Conservation (phyloP, 2,329 filamentous ascomycete genomes). For the Zymoseptoria passerinii region DNA sequence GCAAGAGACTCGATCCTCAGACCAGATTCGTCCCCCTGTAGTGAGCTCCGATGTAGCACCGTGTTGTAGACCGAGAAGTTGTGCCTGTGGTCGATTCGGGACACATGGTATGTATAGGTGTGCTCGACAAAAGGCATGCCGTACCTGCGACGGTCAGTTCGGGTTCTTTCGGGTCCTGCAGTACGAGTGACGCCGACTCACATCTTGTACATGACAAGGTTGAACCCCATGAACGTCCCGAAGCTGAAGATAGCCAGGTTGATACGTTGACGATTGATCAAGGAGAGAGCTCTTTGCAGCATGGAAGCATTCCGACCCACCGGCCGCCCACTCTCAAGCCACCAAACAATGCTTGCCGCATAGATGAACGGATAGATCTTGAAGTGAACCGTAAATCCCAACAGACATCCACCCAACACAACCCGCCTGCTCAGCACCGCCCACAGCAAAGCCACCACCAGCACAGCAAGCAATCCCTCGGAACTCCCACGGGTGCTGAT, state of each 20-base stretch:
- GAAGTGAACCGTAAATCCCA: slow-evolving; percentile 86
- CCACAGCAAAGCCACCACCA: slow-evolving; percentile 78
- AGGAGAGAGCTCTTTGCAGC: slow-evolving; percentile 4
- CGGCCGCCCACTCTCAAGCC: slow-evolving; percentile 52
- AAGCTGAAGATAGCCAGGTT: slow-evolving; percentile 58
- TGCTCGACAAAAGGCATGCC: slow-evolving; percentile 75
- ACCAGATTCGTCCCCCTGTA: slow-evolving; percentile 40
- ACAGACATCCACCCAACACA: slow-evolving; percentile 59
- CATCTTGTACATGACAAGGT: slow-evolving; percentile 68
- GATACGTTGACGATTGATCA: slow-evolving; percentile 38
- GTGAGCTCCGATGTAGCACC: slow-evolving; percentile 77
- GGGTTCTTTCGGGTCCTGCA: background rate
- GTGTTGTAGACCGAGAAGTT: slow-evolving; percentile 98
- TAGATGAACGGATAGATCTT: slow-evolving; percentile 99
- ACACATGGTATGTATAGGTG: slow-evolving; percentile 88
- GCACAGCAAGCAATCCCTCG: slow-evolving; percentile 77
- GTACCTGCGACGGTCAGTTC: slow-evolving; percentile 47
- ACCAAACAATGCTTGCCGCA: slow-evolving; percentile 70
- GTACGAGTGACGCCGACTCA: slow-evolving; percentile 37
- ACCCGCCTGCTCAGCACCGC: slow-evolving; percentile 60
- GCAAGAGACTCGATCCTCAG: slow-evolving; percentile 66
- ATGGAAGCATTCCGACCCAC: slow-evolving; percentile 21
- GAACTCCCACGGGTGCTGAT: slow-evolving; percentile 94
- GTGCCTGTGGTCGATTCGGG: slow-evolving; percentile 88
- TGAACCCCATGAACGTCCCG: slow-evolving; percentile 63